phyloP scores from a whole-genome alignment of 164 flowering plant species.

The Aristolochia contorta region DNA sequence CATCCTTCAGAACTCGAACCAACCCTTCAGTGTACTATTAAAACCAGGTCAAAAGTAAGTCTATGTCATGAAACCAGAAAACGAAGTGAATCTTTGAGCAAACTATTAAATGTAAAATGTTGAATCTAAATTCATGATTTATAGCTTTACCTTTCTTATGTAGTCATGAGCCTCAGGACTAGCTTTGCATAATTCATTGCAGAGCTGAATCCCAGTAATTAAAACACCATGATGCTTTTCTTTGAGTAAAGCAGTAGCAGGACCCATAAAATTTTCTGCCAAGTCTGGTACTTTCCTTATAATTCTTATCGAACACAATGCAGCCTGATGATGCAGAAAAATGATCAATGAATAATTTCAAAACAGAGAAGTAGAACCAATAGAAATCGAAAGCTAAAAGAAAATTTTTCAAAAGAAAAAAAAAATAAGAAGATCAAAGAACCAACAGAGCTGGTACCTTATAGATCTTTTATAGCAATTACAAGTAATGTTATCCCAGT shows the following conservation, averaged over 20 bases:
- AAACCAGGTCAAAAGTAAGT: slow-evolving; percentile 12
- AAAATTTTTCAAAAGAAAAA: background rate
- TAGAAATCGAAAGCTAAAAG: background rate
- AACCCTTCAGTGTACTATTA: slow-evolving; percentile 76
- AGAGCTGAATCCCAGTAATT: slow-evolving; percentile 88
- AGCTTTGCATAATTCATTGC: slow-evolving; percentile 82
- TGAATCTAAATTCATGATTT: background rate
- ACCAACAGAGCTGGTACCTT: background rate
- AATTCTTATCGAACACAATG: slow-evolving; percentile 88
- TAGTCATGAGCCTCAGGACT: slow-evolving; percentile 85
- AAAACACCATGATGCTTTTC: slow-evolving; percentile 98
- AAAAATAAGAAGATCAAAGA: background rate
- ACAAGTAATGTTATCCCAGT: too few species aligned
- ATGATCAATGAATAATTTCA: background rate
- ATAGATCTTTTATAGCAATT: too few species aligned
- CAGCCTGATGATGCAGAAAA: slow-evolving; percentile 43
- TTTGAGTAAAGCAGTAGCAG: slow-evolving; percentile 76
- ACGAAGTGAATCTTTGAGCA: background rate
- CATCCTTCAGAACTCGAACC: slow-evolving; percentile 80
- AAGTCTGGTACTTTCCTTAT: slow-evolving; percentile 93
- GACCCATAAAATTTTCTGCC: slow-evolving; percentile 85
- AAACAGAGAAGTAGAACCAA: background rate
- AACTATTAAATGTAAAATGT: background rate
- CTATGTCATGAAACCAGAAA: slow-evolving; percentile 2
- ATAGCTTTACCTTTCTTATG: slow-evolving; percentile 63